A percentile compares a stretch with the other conserved stretches of the same genome.
phyloP scores from a whole-genome alignment of 805 yeast species.

The Zygotorulaspora sp. region DNA sequence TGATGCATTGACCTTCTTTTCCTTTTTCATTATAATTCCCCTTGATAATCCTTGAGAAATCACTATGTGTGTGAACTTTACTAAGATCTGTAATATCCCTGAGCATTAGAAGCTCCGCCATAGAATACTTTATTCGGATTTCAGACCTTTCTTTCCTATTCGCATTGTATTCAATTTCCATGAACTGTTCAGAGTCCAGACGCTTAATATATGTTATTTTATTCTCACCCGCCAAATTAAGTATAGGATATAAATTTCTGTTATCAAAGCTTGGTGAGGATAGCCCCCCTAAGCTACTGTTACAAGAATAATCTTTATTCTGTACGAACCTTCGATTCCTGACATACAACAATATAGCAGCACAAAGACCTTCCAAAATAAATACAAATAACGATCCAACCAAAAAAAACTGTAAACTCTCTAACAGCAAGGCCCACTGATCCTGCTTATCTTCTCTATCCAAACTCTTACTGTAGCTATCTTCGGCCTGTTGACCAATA shows the following conservation, averaged over 20 bases:
- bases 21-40: no score
- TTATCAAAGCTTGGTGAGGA: constrained; percentile 1
- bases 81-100: background rate
- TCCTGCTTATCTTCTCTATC: background rate
- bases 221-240: constrained; percentile 2
- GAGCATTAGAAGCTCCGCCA: constrained; percentile 1
- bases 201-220: background rate
- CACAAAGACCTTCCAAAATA: constrained; percentile 1
- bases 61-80: background rate
- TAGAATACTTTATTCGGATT: constrained; percentile 1
- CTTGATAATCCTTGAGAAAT: background rate
- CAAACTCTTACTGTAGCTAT: background rate
- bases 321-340: background rate
- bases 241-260: constrained; percentile 3
- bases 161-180: background rate
- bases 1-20: no score
- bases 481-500: background rate
- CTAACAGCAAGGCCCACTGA: background rate
- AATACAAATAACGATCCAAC: constrained; percentile 2
- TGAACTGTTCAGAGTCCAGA: background rate
- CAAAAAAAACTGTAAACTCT: constrained; percentile 4
- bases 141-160: no score
- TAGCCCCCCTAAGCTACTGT: background rate
- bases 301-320: background rate
- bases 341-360: constrained; percentile 1